Percentiles rank a stretch among this genome's conserved stretches.
Conservation (phyloP, 495 filamentous ascomycete species). For the Aspergillus asperescens region DNA sequence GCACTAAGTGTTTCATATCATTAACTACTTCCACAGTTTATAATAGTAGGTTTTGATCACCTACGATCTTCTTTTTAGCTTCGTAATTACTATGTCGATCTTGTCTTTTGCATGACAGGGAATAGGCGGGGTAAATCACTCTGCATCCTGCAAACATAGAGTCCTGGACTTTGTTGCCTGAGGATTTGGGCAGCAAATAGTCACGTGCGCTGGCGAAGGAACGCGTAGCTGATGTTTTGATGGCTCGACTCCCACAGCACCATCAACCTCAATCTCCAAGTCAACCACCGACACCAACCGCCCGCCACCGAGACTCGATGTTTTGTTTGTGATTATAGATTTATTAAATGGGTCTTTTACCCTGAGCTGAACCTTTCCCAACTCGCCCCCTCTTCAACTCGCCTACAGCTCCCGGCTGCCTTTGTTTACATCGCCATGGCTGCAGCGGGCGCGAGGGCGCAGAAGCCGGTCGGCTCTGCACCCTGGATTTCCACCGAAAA, state of each 20-base stretch:
- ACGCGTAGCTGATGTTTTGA: constrained; percentile 30
- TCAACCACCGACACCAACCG: constrained; percentile 9
- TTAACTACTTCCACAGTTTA: too few relatives aligned
- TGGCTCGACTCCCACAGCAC: constrained; percentile 16
- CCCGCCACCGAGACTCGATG: constrained; percentile 11
- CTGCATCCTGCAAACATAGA: too few relatives aligned
- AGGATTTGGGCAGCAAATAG: neutral
- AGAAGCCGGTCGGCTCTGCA: constrained; percentile 57
- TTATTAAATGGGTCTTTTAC: constrained; percentile 5
- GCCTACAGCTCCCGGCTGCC: constrained; percentile 15
- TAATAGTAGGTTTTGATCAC: too few relatives aligned
- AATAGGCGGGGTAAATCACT: too few relatives aligned
- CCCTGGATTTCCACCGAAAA: constrained; percentile 66
- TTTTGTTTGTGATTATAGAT: neutral
- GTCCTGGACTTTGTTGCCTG: neutral
- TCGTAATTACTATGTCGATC: too few relatives aligned
- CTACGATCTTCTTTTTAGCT: too few relatives aligned
- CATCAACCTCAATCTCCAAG: constrained; percentile 8
- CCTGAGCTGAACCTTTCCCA: neutral
- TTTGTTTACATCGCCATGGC: constrained; percentile 48
- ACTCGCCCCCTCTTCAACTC: neutral
- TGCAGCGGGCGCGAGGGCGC: constrained; percentile 40
- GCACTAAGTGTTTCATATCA: too few relatives aligned
- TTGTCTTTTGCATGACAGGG: too few relatives aligned
- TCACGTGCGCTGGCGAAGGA: constrained; percentile 21